Base-by-base conservation (phyloP, 192 early-diverging fungal species). In the Coemansia sp. region DNA sequence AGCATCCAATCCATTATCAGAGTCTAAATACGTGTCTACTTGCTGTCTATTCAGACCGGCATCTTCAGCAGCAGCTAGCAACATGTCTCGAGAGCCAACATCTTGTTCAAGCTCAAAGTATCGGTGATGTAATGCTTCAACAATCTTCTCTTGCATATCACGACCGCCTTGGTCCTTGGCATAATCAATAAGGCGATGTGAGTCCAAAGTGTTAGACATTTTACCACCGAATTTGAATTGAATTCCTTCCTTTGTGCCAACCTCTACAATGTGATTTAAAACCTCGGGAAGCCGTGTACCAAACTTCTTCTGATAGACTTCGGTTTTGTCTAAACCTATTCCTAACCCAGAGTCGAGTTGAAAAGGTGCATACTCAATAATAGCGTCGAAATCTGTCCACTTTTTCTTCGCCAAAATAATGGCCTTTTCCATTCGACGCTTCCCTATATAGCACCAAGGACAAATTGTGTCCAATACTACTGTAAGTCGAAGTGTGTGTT, bases 361-460 rank as follows among this genome's bases (percentile, higher is more conserved):
- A 66, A 82, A 93, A 3, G 92, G 92, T 59, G 78, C 70, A 80
- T 87, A 92, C 32, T 76, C 78, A 31, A 91, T 69, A 17, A 80
- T 68, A 42, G 90, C 88, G 6, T 81, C 64, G 19, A 90, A 80
- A 9, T 84, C 76, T 0, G 86, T 80, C 63, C 87, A 67, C 23
- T 70, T 68, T 21, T 61, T 57, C 58, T 84, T 85, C 52, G 82
- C 83, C 30, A 57, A 19, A 4, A 50, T 66, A 23, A 88, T 76
- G n/a, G 86, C 87, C 62, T 79, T 83, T 63, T 91, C 88, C 9
- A 93, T 72, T 42, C 90, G 88, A 19, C 85, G 85, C 71, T 91
- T 90, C 61, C 92, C 90, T 21, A 93, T 67, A 65, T 84, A 93
- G 70, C 90, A 93, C 89, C 89, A 91, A 2, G 89, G 91, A 62